These are phyloP conservation scores for Aegilops bicornis DNA, from an alignment of 176 grass and related monocot species.

Conservation along the genomic window DNA sequence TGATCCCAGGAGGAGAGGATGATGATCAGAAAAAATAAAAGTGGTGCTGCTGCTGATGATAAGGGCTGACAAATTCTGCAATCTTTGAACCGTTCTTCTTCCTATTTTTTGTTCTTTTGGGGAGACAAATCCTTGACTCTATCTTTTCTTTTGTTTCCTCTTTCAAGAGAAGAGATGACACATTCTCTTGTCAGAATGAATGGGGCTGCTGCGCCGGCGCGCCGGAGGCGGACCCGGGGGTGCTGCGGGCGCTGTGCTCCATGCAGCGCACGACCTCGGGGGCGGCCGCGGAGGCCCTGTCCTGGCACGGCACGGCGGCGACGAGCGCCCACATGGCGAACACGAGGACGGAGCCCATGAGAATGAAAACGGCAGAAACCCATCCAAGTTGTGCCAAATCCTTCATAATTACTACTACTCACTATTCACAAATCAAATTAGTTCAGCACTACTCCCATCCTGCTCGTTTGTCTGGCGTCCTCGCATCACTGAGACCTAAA, in stretches of 20 bases:
- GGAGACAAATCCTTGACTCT: background rate
- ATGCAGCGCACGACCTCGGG: no score
- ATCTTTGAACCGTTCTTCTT: background rate
- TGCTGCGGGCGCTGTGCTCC: no score
- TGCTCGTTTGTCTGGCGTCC: no score
- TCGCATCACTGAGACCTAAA: no score
- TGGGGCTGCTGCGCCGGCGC: constrained; percentile 30
- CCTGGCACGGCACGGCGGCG: constrained; percentile 69
- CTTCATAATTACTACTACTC: no score
- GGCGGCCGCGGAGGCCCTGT: constrained; percentile 3
- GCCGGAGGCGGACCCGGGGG: constrained; percentile 25
- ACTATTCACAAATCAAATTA: no score
- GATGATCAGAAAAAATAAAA: background rate
- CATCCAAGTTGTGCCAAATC: no score
- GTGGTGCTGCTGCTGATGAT: background rate
- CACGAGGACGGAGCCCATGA: constrained; percentile 79
- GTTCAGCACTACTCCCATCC: no score
- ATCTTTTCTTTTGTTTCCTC: background rate
- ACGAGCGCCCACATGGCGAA: constrained; percentile 81
- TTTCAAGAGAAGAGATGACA: background rate
- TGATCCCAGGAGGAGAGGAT: background rate
- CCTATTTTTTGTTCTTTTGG: background rate
- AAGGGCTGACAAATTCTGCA: background rate
- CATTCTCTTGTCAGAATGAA: constrained; percentile 20
- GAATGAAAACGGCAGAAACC: no score